phyloP scores from a whole-genome alignment of 495 filamentous ascomycete species.

The Penicillium daleae region DNA sequence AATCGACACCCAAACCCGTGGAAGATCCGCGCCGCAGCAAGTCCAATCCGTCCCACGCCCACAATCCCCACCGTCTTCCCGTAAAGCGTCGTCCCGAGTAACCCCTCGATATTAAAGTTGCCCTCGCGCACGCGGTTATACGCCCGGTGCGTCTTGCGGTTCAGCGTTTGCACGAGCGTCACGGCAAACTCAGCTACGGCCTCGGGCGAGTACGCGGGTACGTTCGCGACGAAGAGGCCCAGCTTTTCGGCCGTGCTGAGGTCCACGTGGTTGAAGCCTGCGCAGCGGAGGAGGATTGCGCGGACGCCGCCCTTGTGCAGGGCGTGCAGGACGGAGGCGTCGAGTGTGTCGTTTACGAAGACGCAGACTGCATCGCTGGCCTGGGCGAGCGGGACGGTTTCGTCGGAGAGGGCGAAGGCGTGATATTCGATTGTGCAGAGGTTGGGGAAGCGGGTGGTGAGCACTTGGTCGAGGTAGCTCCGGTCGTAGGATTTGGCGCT shows the following conservation, averaged over 20 bases:
- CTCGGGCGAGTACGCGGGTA: conserved; percentile 71
- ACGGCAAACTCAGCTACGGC: conserved; percentile 75
- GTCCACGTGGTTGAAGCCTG: conserved; percentile 73
- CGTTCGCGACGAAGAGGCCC: conserved; percentile 66
- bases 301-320: conserved; percentile 54
- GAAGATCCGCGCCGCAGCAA: conserved; percentile 49
- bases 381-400: conserved; percentile 59
- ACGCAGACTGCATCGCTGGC: conserved; percentile 65
- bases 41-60: conserved; percentile 41
- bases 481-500: conserved; percentile 66
- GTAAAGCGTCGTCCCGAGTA: conserved; percentile 62
- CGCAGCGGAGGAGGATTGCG: conserved; percentile 67
- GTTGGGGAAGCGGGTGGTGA: conserved; percentile 22
- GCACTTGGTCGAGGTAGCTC: conserved; percentile 47
- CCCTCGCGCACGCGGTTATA: conserved; percentile 74
- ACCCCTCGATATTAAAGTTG: conserved; percentile 68
- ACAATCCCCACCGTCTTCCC: conserved; percentile 59
- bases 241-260: conserved; percentile 56
- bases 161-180: conserved; percentile 68
- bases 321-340: conserved; percentile 52
- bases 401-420: conserved; percentile 56
- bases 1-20: conserved; percentile 65
- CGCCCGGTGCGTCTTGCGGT: conserved; percentile 71
- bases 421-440: conserved; percentile 54
- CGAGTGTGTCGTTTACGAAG: conserved; percentile 70